Percentiles rank a stretch among this genome's conserved stretches.
Evolutionary conservation across 345 rosid species (phyloP).

Genomic region (Linum lewisii): DNA sequence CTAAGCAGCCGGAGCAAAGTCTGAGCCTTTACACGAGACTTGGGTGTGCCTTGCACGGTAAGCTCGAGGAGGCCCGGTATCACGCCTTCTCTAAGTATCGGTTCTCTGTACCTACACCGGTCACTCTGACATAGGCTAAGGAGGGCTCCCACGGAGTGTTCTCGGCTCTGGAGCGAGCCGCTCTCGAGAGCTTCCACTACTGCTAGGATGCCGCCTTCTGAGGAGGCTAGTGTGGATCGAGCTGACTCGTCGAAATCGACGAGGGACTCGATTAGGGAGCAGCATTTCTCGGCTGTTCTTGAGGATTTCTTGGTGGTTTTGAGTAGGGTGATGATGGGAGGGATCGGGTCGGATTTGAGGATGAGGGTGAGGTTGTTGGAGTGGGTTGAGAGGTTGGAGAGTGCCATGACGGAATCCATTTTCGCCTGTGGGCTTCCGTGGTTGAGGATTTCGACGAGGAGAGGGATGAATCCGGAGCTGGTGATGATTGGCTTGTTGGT

Average conservation of each 20-base stretch:
- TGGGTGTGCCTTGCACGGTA: slow-evolving; percentile 88
- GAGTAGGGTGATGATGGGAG: slow-evolving; percentile 44
- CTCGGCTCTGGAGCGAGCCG: slow-evolving; percentile 74
- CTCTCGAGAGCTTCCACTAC: slow-evolving; percentile 85
- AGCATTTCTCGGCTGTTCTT: slow-evolving; percentile 83
- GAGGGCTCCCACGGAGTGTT: slow-evolving; percentile 76
- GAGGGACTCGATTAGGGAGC: slow-evolving; percentile 66
- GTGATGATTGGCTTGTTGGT: slow-evolving; percentile 72
- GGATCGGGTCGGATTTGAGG: slow-evolving; percentile 52
- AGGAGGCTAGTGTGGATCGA: slow-evolving; percentile 45
- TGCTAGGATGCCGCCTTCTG: slow-evolving; percentile 80
- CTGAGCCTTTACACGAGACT: slow-evolving; percentile 70
- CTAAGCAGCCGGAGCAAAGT: slow-evolving; percentile 62
- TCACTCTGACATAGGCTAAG: slow-evolving; percentile 75
- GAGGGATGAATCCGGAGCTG: slow-evolving; percentile 70
- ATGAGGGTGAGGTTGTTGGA: slow-evolving; percentile 39
- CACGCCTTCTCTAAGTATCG: slow-evolving; percentile 88
- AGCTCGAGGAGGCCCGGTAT: slow-evolving; percentile 96
- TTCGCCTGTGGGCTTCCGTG: slow-evolving; percentile 74
- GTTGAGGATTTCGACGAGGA: slow-evolving; percentile 55
- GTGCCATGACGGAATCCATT: slow-evolving; percentile 56
- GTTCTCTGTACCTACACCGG: slow-evolving; percentile 79
- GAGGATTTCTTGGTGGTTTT: slow-evolving; percentile 66
- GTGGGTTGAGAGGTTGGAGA: slow-evolving; percentile 80
- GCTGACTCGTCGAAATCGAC: slow-evolving; percentile 65